Evolutionary conservation across 2,329 filamentous ascomycete species (phyloP).

Genomic region (Chalaropsis ovoidea): DNA sequence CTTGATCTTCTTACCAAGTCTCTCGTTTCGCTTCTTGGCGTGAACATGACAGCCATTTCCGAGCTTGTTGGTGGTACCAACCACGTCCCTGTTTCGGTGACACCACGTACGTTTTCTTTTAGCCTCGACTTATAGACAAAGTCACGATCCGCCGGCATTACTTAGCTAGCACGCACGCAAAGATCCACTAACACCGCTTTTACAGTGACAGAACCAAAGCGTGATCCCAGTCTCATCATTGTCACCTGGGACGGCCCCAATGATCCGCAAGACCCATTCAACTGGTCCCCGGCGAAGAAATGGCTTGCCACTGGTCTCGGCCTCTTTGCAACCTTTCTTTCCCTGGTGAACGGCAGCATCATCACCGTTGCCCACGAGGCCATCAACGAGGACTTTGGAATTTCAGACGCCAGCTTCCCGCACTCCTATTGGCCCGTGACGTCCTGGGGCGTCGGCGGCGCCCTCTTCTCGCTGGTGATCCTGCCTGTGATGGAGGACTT

Average conservation of each 20-base stretch:
- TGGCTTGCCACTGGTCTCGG: slow-evolving; percentile 31
- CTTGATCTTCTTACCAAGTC: slow-evolving; percentile 3
- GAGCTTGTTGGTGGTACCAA: slow-evolving; percentile 7
- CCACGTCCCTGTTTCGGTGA: slow-evolving; percentile 4
- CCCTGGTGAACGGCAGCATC: slow-evolving; percentile 24
- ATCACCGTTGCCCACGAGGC: slow-evolving; percentile 25
- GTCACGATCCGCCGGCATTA: background rate
- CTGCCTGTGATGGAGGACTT: slow-evolving; percentile 36
- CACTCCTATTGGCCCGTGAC: slow-evolving; percentile 24
- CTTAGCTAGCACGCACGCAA: background rate
- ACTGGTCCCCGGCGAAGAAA: slow-evolving; percentile 50
- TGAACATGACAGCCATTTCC: background rate
- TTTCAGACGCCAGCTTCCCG: slow-evolving; percentile 24
- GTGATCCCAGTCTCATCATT: slow-evolving; percentile 24
- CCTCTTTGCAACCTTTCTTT: slow-evolving; percentile 32
- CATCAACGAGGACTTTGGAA: slow-evolving; percentile 27
- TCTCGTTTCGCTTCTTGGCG: background rate
- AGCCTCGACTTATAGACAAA: background rate
- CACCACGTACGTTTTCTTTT: slow-evolving; percentile 2
- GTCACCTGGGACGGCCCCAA: slow-evolving; percentile 52
- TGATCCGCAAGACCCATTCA: slow-evolving; percentile 55
- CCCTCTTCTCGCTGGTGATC: slow-evolving; percentile 34
- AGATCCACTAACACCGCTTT: background rate
- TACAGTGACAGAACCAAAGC: slow-evolving; percentile 8
- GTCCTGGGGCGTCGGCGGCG: slow-evolving; percentile 33